Base-by-base conservation (phyloP, 768 basidiomycete genomes). In the Pisolithus marmoratus region DNA sequence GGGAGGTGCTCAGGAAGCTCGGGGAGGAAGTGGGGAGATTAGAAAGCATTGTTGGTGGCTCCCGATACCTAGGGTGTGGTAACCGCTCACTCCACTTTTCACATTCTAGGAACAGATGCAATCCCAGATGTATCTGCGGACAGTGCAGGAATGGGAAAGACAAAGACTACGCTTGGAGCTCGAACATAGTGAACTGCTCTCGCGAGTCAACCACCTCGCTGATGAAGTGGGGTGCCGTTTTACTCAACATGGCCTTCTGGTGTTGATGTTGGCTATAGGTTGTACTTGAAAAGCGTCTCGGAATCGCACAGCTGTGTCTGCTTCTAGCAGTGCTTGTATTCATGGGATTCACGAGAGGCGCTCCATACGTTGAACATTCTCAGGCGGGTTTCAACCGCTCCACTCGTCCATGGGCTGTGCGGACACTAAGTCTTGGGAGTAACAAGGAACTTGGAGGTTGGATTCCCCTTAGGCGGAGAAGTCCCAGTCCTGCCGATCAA, bases 251-350 rank as follows among this genome's bases (percentile, higher is more conserved):
- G 7, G n/a, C 15, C 27, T 40, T 14, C 8, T 48, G 34, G 43
- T 62, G 48, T 49, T 38, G 24, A 12, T 27, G 44, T 29, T 22
- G 29, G 20, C 42, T 49, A 23, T 44, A 95, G 90, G 82, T 96
- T 29, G 72, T 85, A 1, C 77, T 94, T 46, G 94, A 96, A 68
- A 94, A 95, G 60, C 84, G 92, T 2, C 79, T 96, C 0, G 86
- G 93, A 2, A 82, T 96, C 20, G 88, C 87, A 0, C 94, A 98
- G 60, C 77, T 97, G 0, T 84, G 87, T 63, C 76, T 94, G 6
- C 75, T 95, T 5, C 74, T 96, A 3, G 81, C 85, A 0, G 85
- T 96, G 9, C 78, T 95, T 19, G 74, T 93, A 12, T 93, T 96
- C 65, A 87, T 95, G 69, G 82, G 85, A 17, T 75, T 95, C 48